A percentile compares a stretch with the other conserved stretches of the same genome.
Conservation (phyloP, 2,329 filamentous ascomycete genomes). For the Diaporthe citrichinensis region DNA sequence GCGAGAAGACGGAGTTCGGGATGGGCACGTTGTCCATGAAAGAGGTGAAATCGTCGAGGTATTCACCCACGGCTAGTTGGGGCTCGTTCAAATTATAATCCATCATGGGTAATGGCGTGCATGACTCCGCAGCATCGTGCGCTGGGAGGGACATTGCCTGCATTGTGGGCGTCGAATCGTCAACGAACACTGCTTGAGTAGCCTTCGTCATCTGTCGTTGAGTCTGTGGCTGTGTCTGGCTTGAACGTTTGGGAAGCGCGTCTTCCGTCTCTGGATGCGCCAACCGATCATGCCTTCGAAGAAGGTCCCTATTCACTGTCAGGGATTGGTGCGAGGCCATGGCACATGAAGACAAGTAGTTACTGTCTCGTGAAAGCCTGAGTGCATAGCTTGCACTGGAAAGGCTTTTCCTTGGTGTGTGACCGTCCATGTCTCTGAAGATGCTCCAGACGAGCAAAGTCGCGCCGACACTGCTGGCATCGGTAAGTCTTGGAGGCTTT, state of each 20-base stretch:
- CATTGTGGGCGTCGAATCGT: not conserved
- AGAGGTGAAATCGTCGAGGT: conserved; percentile 7
- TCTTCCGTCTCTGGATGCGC: not conserved
- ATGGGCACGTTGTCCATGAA: not conserved
- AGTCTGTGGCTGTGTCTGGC: not conserved
- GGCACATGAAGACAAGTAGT: not conserved
- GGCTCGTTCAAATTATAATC: not conserved
- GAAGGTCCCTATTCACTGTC: conserved; percentile 3
- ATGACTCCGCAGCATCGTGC: not conserved
- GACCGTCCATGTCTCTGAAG: no score
- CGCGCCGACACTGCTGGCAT: conserved; percentile 2
- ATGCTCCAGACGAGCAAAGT: not conserved
- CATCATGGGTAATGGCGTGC: not conserved
- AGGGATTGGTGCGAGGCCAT: not conserved
- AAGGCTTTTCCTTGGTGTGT: no score
- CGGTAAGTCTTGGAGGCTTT: not conserved
- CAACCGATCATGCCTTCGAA: not conserved
- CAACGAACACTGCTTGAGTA: not conserved
- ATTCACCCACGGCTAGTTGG: not conserved
- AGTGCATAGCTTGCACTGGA: not conserved
- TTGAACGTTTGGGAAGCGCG: not conserved
- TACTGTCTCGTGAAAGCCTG: conserved; percentile 4
- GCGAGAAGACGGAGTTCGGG: conserved; percentile 4
- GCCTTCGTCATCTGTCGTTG: not conserved
- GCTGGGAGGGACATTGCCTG: not conserved